Evolutionary conservation across 805 yeast genomes (phyloP).

Genomic region (Suhomyces pyralidae): DNA sequence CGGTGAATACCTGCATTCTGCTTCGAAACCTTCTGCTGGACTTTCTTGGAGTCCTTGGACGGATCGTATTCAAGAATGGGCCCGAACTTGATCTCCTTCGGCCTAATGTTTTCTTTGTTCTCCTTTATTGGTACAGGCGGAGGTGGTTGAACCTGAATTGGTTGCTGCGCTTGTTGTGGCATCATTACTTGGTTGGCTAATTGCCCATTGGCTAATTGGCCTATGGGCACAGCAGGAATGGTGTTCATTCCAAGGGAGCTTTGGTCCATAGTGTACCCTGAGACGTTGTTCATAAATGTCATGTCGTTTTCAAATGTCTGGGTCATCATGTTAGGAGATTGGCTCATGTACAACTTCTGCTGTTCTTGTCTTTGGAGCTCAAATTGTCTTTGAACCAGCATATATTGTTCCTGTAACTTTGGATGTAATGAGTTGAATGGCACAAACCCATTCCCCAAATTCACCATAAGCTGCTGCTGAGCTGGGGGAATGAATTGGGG

Average conservation of each 20-base stretch:
- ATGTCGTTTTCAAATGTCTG: not conserved
- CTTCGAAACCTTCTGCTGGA: conserved; percentile 14
- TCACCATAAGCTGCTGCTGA: conserved; percentile 17
- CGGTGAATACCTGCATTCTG: conserved; percentile 20
- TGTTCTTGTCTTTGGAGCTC: conserved; percentile 13
- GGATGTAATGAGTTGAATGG: conserved; percentile 17
- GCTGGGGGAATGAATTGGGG: conserved; percentile 2
- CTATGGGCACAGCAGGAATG: not conserved
- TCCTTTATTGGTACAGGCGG: conserved; percentile 6
- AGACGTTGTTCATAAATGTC: not conserved
- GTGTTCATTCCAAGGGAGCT: not conserved
- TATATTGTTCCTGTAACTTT: conserved; percentile 17
- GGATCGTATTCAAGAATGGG: conserved; percentile 43
- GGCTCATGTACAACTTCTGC: conserved; percentile 4
- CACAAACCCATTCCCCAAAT: conserved; percentile 18
- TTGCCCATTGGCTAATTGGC: not conserved
- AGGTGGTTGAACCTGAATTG: not conserved
- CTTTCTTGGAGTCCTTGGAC: conserved; percentile 23
- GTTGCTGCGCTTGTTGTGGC: not conserved
- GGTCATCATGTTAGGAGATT: not conserved
- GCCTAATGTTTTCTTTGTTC: conserved; percentile 21
- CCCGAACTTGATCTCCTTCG: conserved; percentile 34
- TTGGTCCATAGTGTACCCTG: not conserved
- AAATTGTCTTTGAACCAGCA: conserved; percentile 17
- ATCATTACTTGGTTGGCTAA: not conserved